Percentiles rank a stretch among this genome's conserved stretches.
phyloP scores from a whole-genome alignment of 1,139 yeast genomes.

The Saccharomyces hybrid region DNA sequence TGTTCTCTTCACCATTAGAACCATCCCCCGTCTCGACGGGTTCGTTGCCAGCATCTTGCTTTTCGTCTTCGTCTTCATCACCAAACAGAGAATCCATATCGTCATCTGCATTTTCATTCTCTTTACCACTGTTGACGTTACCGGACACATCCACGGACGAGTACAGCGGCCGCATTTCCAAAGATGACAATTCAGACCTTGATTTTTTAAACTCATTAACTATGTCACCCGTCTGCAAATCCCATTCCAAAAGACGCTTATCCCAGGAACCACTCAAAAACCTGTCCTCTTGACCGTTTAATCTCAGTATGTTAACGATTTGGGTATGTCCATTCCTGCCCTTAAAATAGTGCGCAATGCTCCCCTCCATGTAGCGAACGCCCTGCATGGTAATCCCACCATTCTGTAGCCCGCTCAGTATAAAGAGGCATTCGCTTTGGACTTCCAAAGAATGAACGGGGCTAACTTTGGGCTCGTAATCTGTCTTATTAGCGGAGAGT shows the following conservation, averaged over 20 bases:
- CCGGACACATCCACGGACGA: constrained; percentile 35
- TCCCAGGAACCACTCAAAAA: constrained; percentile 93
- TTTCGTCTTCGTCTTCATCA: constrained; percentile 54
- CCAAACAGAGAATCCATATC: constrained; percentile 80
- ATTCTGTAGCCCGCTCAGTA: constrained; percentile 68
- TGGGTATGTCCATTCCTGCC: constrained; percentile 47
- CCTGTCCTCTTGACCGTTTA: constrained; percentile 44
- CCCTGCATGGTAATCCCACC: constrained; percentile 89
- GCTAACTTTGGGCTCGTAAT: constrained; percentile 60
- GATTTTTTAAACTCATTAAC: constrained; percentile 41
- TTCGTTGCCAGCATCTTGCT: constrained; percentile 20
- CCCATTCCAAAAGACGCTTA: constrained; percentile 75
- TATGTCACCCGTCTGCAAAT: constrained; percentile 62
- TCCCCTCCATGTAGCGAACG: constrained; percentile 77
- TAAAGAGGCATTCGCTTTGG: constrained; percentile 77
- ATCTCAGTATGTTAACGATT: constrained; percentile 63
- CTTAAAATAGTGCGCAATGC: constrained; percentile 65
- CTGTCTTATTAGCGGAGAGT: constrained; percentile 34
- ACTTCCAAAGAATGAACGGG: constrained; percentile 87
- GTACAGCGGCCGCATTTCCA: constrained; percentile 73
- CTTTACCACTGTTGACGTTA: constrained; percentile 2
- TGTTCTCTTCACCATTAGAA: constrained; percentile 1
- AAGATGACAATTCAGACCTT: constrained; percentile 71
- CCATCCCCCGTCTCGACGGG: not conserved
- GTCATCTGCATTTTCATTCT: constrained; percentile 38